A percentile compares a stretch with the other conserved stretches of the same genome.
Conservation (phyloP, 805 yeast genomes). For the Teunomyces aglyptinius region DNA sequence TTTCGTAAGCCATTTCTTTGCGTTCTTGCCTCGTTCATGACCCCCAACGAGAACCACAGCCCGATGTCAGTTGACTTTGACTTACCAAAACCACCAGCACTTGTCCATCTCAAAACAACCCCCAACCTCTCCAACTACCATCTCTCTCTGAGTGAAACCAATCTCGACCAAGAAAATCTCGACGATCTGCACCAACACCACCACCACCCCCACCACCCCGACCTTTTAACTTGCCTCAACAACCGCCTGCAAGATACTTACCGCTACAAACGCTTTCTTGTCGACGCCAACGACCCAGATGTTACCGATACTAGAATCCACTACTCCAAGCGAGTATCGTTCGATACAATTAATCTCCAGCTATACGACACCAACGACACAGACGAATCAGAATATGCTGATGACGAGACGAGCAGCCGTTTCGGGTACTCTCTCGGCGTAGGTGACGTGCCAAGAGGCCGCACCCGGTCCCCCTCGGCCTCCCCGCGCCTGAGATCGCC, state of each 20-base stretch:
- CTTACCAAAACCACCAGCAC: conserved; percentile 2
- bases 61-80: not conserved
- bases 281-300: conserved; percentile 13
- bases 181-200: not conserved
- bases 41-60: not conserved
- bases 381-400: conserved; percentile 8
- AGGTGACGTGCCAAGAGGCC: conserved; percentile 4
- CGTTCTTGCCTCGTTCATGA: not conserved
- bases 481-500: conserved; percentile 9
- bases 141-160: not conserved
- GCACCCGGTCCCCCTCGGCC: conserved; percentile 8
- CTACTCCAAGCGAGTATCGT: conserved; percentile 44
- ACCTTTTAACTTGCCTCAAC: conserved; percentile 11
- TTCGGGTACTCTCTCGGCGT: not conserved
- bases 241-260: conserved; percentile 20
- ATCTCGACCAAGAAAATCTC: not conserved
- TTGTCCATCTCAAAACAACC: not conserved
- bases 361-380: conserved; percentile 21
- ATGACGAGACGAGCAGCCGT: not conserved
- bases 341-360: conserved; percentile 50
- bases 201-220: conserved; percentile 4
- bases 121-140: conserved; percentile 3
- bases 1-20: not conserved
- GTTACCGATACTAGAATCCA: conserved; percentile 7
- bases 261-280: conserved; percentile 17